phyloP scores from a whole-genome alignment of 1,284 basidiomycete species.

The Somion occarium region DNA sequence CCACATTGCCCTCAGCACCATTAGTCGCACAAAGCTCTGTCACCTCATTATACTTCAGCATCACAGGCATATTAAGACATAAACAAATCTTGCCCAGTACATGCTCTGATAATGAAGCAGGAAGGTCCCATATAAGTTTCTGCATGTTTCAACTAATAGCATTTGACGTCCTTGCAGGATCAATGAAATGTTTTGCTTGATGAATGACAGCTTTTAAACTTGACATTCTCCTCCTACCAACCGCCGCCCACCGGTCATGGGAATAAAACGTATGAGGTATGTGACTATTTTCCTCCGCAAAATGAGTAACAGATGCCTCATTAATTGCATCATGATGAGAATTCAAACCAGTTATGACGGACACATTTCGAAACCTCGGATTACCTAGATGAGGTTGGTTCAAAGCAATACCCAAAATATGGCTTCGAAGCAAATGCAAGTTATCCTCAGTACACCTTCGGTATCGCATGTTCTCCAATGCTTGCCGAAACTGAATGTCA shows the following conservation, averaged over 20 bases:
- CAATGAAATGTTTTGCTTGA: slow-evolving; percentile 2
- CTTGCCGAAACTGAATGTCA: background rate
- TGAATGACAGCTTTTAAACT: background rate
- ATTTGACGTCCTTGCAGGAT: slow-evolving; percentile 7
- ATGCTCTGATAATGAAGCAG: slow-evolving; percentile 13
- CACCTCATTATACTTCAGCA: slow-evolving; percentile 32
- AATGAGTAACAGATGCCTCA: slow-evolving; percentile 19
- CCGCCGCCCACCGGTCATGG: slow-evolving; percentile 16
- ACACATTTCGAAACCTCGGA: slow-evolving; percentile 23
- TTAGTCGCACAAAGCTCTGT: slow-evolving; percentile 37
- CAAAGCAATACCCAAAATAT: background rate
- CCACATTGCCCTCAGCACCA: slow-evolving; percentile 33
- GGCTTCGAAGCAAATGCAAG: background rate
- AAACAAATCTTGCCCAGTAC: slow-evolving; percentile 27
- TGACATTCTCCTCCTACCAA: background rate
- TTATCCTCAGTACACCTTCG: background rate
- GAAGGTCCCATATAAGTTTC: slow-evolving; percentile 25
- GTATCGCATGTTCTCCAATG: slow-evolving; percentile 2
- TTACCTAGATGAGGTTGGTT: slow-evolving; percentile 13
- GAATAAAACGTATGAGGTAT: slow-evolving; percentile 25
- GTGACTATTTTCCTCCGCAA: slow-evolving; percentile 27
- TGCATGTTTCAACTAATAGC: slow-evolving; percentile 14
- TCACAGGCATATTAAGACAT: slow-evolving; percentile 36
- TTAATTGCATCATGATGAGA: slow-evolving; percentile 31
- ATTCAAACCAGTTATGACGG: slow-evolving; percentile 31